A percentile compares a stretch with the other conserved stretches of the same genome.
These are phyloP conservation scores for Madurella mycetomatis DNA, from an alignment of 2,329 filamentous ascomycete genomes.

Conservation along the genomic window DNA sequence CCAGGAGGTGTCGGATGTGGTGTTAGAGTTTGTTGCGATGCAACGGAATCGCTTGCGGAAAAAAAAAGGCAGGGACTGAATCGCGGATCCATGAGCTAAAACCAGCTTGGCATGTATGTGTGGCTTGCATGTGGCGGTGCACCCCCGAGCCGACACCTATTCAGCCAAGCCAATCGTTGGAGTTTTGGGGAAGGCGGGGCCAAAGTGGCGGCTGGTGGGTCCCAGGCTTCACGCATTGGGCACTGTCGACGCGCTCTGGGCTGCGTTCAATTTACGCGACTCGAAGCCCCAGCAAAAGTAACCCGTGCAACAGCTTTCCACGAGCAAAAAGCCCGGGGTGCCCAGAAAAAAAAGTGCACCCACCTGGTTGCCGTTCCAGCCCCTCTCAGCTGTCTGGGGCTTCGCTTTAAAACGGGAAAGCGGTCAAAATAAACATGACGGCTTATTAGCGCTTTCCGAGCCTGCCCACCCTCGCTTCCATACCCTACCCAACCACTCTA, in stretches of 20 bases:
- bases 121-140: conserved; percentile 1
- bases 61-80: not conserved
- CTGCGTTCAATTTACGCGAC: conserved; percentile 22
- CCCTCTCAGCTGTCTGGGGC: conserved; percentile 2
- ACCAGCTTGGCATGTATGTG: not conserved
- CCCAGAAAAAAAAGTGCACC: conserved; percentile 11
- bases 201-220: not conserved
- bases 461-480: not conserved
- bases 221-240: not conserved
- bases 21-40: too few species aligned
- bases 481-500: not conserved
- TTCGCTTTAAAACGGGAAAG: conserved; percentile 5
- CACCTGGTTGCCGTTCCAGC: not conserved
- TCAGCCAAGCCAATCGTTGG: not conserved
- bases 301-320: not conserved
- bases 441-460: conserved; percentile 6
- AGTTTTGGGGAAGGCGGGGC: not conserved
- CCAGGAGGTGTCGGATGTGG: not conserved
- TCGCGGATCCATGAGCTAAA: not conserved
- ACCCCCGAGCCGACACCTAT: not conserved
- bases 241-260: conserved; percentile 15
- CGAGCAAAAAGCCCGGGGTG: conserved; percentile 1
- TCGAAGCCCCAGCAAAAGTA: not conserved
- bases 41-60: not conserved
- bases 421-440: conserved; percentile 11